Evolutionary conservation across 306 rosid species (phyloP), one percentile per base, ranked within the genome.

Genomic region (Castanea crenata): DNA sequence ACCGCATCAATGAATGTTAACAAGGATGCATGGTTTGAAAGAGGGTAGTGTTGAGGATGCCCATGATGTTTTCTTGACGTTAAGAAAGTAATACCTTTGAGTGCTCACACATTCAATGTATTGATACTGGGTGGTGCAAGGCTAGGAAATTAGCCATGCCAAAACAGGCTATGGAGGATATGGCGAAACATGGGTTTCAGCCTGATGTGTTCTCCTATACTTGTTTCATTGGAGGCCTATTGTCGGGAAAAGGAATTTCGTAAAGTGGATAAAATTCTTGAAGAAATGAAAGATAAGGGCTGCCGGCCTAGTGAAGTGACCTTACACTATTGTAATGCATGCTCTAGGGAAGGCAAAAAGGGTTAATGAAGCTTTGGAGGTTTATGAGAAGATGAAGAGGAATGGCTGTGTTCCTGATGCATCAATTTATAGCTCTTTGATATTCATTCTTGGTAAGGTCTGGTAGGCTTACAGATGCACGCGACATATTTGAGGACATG

Each of bases 41-140:
- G 92, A 76, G 79, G 34, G 78, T 0, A 82, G 93, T 18, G 87
- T 91, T 80, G 97, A 95, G 82, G 80, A 67, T 81, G 97, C 97
- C 46, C 82, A 78, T n/a, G 52, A 78, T 27, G 88, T 84, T 83
- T 72, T 85, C 80, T 71, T 80, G 82, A 92, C 92, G 87, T 85
- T 83, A 86, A 91, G 91, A 78, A 82, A 55, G 69, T 52, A 1
- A 61, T 92, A 58, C 87, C 90, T 16, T 78, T 84, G 78, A 83
- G 78, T 73, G 46, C 70, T 23, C 29, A 8, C 5, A 82, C 91
- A 64, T 90, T 91, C 87, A 94, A 95, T 85, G 59, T 89, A 79
- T 79, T 95, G 89, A 83, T 92, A n/a, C 86, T 74, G 96, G 99
- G 56, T 92, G 91, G 92, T 94, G 99, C 69, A 87, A 44, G 87